phyloP scores from a whole-genome alignment of 257 asterid species.

The Ilex aquifolium region DNA sequence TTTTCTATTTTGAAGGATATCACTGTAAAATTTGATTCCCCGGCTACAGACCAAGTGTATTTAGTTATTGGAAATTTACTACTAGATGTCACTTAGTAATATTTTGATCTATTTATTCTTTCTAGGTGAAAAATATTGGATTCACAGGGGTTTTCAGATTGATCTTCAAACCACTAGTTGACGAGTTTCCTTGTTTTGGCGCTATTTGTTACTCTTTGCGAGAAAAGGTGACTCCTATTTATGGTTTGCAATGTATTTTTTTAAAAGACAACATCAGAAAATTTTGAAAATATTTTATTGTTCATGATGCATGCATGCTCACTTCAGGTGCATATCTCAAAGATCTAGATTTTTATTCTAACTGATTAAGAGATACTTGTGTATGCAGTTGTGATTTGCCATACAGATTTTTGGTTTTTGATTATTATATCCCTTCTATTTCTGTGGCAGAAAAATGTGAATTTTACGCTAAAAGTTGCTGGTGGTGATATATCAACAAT shows the following conservation, averaged over 20 bases:
- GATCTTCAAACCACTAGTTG: slow-evolving; percentile 82
- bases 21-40: too few relatives aligned
- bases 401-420: too few relatives aligned
- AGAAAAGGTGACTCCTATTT: slow-evolving; percentile 46
- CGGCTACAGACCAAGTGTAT: background rate
- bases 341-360: too few relatives aligned
- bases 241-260: background rate
- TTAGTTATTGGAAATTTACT: background rate
- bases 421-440: background rate
- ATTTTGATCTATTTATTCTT: slow-evolving; percentile 7
- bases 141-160: slow-evolving; percentile 90
- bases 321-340: too few relatives aligned
- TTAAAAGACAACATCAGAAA: background rate
- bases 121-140: slow-evolving; percentile 83
- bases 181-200: slow-evolving; percentile 92
- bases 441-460: slow-evolving; percentile 64
- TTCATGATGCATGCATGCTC: too few relatives aligned
- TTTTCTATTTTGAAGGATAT: too few relatives aligned
- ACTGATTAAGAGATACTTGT: too few relatives aligned
- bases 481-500: slow-evolving; percentile 86
- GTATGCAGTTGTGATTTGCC: too few relatives aligned
- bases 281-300: too few relatives aligned
- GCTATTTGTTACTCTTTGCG: slow-evolving; percentile 79
- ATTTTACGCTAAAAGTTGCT: slow-evolving; percentile 79
- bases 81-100: background rate